Conservation (phyloP, 306 rosid species). For the Astragalus glycyphyllos region DNA sequence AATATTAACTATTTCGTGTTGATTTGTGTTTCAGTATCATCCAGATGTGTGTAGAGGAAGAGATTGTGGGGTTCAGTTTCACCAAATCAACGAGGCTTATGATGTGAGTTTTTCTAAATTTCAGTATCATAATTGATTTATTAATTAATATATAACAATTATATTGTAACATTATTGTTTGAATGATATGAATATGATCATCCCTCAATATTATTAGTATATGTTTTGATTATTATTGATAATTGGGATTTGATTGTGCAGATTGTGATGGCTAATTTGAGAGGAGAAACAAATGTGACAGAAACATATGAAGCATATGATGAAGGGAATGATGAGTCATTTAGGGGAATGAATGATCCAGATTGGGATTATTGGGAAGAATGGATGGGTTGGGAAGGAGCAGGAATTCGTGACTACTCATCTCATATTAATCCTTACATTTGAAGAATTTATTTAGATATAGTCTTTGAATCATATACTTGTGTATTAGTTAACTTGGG, state of each 20-base stretch:
- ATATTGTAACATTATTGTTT: background rate
- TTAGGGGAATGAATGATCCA: constrained; percentile 68
- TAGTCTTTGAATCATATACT: too few relatives aligned
- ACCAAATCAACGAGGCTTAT: constrained; percentile 86
- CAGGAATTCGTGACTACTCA: constrained; percentile 84
- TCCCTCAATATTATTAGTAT: background rate
- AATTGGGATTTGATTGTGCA: constrained; percentile 38
- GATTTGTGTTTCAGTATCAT: constrained; percentile 67
- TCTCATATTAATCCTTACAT: constrained; percentile 87
- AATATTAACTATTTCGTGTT: constrained; percentile 16
- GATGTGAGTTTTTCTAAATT: constrained; percentile 56
- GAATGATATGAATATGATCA: constrained; percentile 5
- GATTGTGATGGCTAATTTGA: constrained; percentile 72
- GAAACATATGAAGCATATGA: constrained; percentile 46
- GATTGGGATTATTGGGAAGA: constrained; percentile 92
- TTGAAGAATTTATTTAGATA: constrained; percentile 37
- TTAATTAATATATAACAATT: background rate
- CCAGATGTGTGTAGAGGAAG: constrained; percentile 89
- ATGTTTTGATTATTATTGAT: background rate
- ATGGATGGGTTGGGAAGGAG: constrained; percentile 99
- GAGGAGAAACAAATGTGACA: constrained; percentile 51
- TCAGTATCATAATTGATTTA: background rate
- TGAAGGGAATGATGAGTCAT: constrained; percentile 56
- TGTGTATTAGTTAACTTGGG: constrained; percentile 13
- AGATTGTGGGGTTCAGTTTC: constrained; percentile 82